phyloP scores from a whole-genome alignment of 208 protist species.

The Trypanosoma lewisi region DNA sequence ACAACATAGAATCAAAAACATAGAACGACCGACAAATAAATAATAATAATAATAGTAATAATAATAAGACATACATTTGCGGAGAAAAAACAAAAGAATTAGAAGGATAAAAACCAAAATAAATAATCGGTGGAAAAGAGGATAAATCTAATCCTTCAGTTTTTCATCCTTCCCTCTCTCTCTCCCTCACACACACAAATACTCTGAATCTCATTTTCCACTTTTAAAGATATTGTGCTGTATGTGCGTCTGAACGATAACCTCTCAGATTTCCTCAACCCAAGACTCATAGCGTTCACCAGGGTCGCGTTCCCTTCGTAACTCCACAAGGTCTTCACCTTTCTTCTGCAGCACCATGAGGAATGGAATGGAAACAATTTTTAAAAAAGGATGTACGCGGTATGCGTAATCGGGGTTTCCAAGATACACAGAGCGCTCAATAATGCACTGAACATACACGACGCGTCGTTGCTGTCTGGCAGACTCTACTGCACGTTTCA shows the following conservation, averaged over 20 bases:
- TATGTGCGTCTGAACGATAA: no score
- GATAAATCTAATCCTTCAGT: no score
- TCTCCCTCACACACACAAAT: no score
- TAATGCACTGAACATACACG: slow-evolving; percentile 55
- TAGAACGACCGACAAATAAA: no score
- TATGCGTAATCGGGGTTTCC: slow-evolving; percentile 63
- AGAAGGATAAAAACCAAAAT: no score
- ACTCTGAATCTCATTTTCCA: no score
- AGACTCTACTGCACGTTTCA: slow-evolving; percentile 36
- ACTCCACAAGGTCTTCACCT: slow-evolving; percentile 5
- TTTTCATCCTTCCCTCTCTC: no score
- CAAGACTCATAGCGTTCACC: slow-evolving; percentile 25
- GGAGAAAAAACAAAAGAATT: no score
- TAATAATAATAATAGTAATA: no score
- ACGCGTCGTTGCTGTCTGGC: slow-evolving; percentile 36
- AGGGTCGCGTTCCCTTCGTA: slow-evolving; percentile 12
- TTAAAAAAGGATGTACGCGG: slow-evolving; percentile 44
- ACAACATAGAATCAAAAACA: no score
- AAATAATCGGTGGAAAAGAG: no score
- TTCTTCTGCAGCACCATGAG: slow-evolving; percentile 21
- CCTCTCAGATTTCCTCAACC: slow-evolving; percentile 18
- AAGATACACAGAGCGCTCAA: slow-evolving; percentile 64
- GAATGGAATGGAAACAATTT: slow-evolving; percentile 21
- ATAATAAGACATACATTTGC: no score
- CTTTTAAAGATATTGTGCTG: background rate